A percentile compares a stretch with the other conserved stretches of the same genome.
These are phyloP conservation scores for Claviceps pusilla DNA, from an alignment of 2,329 filamentous ascomycete species.

Conservation along the genomic window DNA sequence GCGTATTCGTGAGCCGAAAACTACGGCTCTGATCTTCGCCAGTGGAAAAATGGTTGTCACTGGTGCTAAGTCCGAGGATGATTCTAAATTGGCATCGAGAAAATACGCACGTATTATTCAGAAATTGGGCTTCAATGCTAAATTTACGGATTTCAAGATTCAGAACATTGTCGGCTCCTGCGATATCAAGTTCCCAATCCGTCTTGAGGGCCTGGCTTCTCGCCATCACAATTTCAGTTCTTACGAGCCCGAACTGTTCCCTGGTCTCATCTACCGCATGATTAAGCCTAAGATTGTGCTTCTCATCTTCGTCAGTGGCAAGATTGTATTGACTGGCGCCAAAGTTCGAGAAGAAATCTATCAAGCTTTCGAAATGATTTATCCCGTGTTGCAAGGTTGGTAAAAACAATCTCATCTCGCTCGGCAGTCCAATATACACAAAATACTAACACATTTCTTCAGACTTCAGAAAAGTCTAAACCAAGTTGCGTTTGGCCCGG, in stretches of 20 bases:
- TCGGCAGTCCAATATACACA: neutral
- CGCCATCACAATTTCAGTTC: constrained; percentile 99
- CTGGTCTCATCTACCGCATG: constrained; percentile 99
- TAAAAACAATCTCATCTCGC: constrained; percentile 5
- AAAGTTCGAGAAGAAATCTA: constrained; percentile 98
- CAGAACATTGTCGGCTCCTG: constrained; percentile 98
- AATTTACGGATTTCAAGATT: constrained; percentile 99
- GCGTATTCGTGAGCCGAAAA: constrained; percentile 98
- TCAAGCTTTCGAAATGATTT: constrained; percentile 92
- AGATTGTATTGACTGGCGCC: constrained; percentile 93
- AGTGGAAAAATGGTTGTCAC: constrained; percentile 99
- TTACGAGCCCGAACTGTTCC: constrained; percentile 96
- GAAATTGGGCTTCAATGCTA: constrained; percentile 98
- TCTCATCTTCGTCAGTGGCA: constrained; percentile 93
- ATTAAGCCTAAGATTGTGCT: constrained; percentile 99
- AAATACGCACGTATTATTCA: constrained; percentile 99
- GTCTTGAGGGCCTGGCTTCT: constrained; percentile 84
- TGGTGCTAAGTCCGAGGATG: constrained; percentile 93
- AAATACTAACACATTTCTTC: neutral
- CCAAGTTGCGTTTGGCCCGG: constrained; percentile 5
- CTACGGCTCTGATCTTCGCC: constrained; percentile 92
- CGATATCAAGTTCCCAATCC: constrained; percentile 98
- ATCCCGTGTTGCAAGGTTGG: constrained; percentile 79
- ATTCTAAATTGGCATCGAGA: constrained; percentile 88
- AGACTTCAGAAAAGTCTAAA: constrained; percentile 46